Evolutionary conservation across 371 early-diverging fungal genomes (phyloP).

Genomic region (Fennellomyces sp.): DNA sequence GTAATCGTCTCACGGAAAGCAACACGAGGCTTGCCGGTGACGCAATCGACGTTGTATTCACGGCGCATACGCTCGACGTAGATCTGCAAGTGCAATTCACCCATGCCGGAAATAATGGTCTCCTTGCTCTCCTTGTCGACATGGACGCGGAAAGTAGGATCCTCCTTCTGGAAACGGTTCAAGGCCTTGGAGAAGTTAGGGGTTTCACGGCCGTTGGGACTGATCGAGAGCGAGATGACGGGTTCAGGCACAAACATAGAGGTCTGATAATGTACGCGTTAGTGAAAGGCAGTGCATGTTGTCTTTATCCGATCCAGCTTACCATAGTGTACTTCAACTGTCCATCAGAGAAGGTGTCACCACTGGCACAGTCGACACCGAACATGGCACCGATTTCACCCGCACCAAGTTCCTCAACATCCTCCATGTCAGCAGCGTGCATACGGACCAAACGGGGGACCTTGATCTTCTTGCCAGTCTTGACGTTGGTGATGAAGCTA

Average conservation of each 20-base stretch:
- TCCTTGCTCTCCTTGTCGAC: conserved; percentile 93
- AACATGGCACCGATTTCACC: conserved; percentile 99
- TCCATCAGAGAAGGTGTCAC: conserved; percentile 97
- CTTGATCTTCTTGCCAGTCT: conserved; percentile 94
- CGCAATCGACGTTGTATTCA: conserved; percentile 93
- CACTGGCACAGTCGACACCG: conserved; percentile 97
- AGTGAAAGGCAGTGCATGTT: neutral
- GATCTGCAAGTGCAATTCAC: conserved; percentile 90
- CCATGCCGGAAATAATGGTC: conserved; percentile 94
- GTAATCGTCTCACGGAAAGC: conserved; percentile 96
- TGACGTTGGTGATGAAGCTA: conserved; percentile 82
- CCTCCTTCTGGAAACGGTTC: conserved; percentile 95
- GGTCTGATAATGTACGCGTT: conserved; percentile 44
- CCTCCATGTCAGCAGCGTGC: conserved; percentile 99
- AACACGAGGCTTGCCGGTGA: conserved; percentile 95
- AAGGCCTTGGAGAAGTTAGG: conserved; percentile 95
- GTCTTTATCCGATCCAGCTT: conserved; percentile 2
- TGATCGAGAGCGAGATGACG: conserved; percentile 92
- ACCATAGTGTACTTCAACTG: conserved; percentile 83
- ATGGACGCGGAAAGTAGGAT: conserved; percentile 97
- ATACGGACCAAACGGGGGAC: conserved; percentile 96
- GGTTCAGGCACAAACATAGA: conserved; percentile 98
- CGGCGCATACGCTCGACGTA: conserved; percentile 98
- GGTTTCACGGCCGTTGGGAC: conserved; percentile 89
- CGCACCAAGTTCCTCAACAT: conserved; percentile 90